phyloP scores from a whole-genome alignment of 129 eudicot species.

The Flaveria linearis region DNA sequence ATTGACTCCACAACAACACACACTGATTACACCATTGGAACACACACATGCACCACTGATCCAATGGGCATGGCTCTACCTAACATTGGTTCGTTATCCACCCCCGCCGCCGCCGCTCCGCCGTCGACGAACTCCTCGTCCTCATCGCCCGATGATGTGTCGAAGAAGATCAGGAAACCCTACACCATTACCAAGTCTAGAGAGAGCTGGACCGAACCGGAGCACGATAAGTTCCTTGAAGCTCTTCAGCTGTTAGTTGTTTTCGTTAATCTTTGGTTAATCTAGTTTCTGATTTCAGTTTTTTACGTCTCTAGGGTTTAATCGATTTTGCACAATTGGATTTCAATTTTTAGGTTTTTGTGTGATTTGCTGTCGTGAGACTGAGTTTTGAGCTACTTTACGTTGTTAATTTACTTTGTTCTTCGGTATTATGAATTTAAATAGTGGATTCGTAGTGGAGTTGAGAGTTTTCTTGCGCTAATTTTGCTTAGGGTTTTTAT shows the following conservation, averaged over 20 bases:
- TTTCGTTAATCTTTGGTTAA: not conserved
- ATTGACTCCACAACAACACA: constrained; percentile 17
- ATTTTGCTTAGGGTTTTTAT: constrained; percentile 30
- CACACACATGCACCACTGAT: constrained; percentile 45
- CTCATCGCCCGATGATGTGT: constrained; percentile 52
- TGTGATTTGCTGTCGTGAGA: not conserved
- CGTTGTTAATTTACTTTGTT: not conserved
- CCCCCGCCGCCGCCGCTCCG: constrained; percentile 45
- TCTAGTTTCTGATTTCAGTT: constrained; percentile 34
- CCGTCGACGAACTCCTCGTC: constrained; percentile 31
- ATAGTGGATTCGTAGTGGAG: not conserved
- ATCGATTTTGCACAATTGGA: not conserved
- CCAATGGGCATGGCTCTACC: constrained; percentile 69
- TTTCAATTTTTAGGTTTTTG: not conserved
- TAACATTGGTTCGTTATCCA: constrained; percentile 50
- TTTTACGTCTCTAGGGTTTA: constrained; percentile 20
- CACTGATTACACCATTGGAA: constrained; percentile 15
- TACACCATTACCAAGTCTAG: constrained; percentile 95
- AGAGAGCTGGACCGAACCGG: constrained; percentile 97
- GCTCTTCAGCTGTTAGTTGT: constrained; percentile 90
- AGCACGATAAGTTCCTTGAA: constrained; percentile 96
- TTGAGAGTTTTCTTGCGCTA: not conserved
- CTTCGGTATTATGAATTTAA: constrained; percentile 10
- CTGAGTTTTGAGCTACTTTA: not conserved
- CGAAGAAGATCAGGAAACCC: constrained; percentile 80